These are phyloP conservation scores for Kodamaea jinghongensis DNA, from an alignment of 805 yeast genomes.

Conservation along the genomic window DNA sequence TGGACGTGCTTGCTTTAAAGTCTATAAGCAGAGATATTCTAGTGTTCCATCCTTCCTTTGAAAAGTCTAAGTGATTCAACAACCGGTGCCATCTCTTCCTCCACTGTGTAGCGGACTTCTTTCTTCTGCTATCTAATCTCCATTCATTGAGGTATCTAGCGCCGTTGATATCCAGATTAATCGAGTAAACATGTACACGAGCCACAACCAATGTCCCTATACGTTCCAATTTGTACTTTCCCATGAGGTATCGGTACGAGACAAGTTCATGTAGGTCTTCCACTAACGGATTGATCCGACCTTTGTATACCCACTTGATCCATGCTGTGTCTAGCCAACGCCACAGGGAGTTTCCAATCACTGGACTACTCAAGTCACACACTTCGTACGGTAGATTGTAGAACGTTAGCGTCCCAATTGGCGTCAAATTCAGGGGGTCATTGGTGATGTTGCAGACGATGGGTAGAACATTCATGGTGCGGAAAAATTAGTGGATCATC, in stretches of 20 bases:
- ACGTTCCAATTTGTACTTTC: constrained; percentile 35
- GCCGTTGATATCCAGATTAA: constrained; percentile 46
- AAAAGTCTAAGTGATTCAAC: constrained; percentile 44
- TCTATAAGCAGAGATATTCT: neutral
- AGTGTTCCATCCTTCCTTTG: constrained; percentile 33
- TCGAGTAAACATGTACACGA: constrained; percentile 44
- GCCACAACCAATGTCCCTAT: constrained; percentile 13
- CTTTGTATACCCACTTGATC: constrained; percentile 19
- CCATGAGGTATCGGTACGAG: constrained; percentile 36
- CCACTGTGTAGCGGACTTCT: constrained; percentile 22
- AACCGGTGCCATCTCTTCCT: constrained; percentile 32
- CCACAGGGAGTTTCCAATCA: constrained; percentile 39
- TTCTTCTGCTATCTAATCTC: constrained; percentile 30
- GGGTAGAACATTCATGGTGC: constrained; percentile 2
- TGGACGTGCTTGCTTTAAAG: neutral
- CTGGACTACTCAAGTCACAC: constrained; percentile 28
- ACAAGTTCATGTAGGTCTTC: constrained; percentile 44
- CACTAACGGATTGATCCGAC: constrained; percentile 3
- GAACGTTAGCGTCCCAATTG: constrained; percentile 50
- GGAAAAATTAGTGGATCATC: too few relatives aligned
- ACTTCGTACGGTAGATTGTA: constrained; percentile 41
- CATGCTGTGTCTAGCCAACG: constrained; percentile 52
- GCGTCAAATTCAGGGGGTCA: constrained; percentile 36
- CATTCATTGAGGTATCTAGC: constrained; percentile 30
- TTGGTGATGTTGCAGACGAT: constrained; percentile 30